Evolutionary conservation across 2,329 filamentous ascomycete species (phyloP), one percentile per base, ranked within the genome.

Genomic region (Alternaria postmessia): DNA sequence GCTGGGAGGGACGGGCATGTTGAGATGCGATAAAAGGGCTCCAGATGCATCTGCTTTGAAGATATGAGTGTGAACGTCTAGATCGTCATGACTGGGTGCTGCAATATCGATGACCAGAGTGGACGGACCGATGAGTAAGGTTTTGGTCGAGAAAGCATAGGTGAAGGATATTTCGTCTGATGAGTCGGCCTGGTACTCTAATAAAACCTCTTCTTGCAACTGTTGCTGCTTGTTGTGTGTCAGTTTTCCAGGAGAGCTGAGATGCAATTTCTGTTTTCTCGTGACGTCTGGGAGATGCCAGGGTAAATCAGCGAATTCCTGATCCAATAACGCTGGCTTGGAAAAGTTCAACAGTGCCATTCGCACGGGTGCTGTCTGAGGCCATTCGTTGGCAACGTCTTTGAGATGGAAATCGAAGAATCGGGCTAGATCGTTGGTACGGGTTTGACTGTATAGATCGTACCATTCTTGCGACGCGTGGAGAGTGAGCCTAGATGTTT

Each of bases 371-470:
- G 82, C 81, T 0, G 82, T 85, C 38, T 78, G 69, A 53, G 83
- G 79, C 81, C 81, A 85, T 14, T 67, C 80, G 54, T 85, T 85
- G 2, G 79, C 54, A 0, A 72, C 68, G 0, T 71, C 79, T 38
- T 81, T 82, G 16, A 84, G 70, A 57, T 80, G 85, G 4, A 66
- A 70, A 54, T 84, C 82, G 54, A 84, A 84, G 69, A 84, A 85
- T 20, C 51, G 49, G 8, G 51, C n/a, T 2, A 70, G 54, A 28
- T 70, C 62, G 20, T 59, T 53, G 12, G 55, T 65, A 11, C 43
- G 32, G 5, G 52, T 8, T 7, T 51, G 18, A 6, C 51, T 30
- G 56, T 65, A 70, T 2, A 66, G 16, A 39, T 70, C 66, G 38
- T 62, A 54, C 63, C 67, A 71, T 57, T 71, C 64, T 26, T 67